These are phyloP conservation scores for Meyerozyma sp. DNA, from an alignment of 1,139 yeast species.

Conservation along the genomic window DNA sequence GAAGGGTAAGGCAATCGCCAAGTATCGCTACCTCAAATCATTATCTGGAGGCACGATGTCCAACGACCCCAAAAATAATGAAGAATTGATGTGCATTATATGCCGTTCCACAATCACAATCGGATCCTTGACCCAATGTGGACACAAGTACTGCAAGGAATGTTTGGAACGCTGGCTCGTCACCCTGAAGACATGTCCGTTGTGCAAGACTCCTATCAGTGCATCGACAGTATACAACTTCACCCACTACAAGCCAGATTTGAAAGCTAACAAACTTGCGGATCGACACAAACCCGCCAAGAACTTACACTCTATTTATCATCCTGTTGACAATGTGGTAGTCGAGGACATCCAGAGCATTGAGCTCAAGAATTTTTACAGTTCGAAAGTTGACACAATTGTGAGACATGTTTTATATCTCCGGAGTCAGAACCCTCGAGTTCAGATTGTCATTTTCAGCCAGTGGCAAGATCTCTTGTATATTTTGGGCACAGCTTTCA, in stretches of 20 bases:
- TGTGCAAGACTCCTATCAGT: conserved; percentile 56
- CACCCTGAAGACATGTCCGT: conserved; percentile 58
- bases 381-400: conserved; percentile 82
- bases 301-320: conserved; percentile 43
- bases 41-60: conserved; percentile 20
- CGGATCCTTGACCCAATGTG: conserved; percentile 83
- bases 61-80: conserved; percentile 18
- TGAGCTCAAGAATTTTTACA: conserved; percentile 49
- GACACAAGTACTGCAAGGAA: conserved; percentile 79
- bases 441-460: conserved; percentile 80
- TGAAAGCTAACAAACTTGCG: conserved; percentile 43
- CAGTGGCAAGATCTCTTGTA: conserved; percentile 79
- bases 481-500: conserved; percentile 64
- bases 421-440: conserved; percentile 50
- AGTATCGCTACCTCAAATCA: conserved; percentile 58
- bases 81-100: conserved; percentile 60
- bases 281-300: conserved; percentile 13
- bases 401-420: conserved; percentile 67
- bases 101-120: conserved; percentile 65
- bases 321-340: conserved; percentile 36
- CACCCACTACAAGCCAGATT: conserved; percentile 41
- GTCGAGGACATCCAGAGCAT: conserved; percentile 42
- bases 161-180: conserved; percentile 73
- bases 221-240: conserved; percentile 53
- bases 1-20: conserved; percentile 41